These are phyloP conservation scores for Parachlorella kessleri DNA, from an alignment of 139 green algal species.

Conservation along the genomic window DNA sequence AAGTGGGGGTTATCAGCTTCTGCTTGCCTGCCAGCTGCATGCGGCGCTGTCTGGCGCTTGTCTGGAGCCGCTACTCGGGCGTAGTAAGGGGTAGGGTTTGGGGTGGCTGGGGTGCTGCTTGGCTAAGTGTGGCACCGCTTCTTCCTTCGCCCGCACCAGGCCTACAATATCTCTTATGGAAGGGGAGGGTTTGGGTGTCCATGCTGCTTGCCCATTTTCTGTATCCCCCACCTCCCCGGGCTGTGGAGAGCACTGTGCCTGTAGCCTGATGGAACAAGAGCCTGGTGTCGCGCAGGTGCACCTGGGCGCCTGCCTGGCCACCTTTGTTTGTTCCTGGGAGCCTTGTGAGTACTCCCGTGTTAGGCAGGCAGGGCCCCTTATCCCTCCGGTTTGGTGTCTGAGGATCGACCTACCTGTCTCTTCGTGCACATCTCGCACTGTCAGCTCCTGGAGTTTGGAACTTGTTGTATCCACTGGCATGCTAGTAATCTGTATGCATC, in stretches of 20 bases:
- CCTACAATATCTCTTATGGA: not conserved
- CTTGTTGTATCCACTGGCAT: not conserved
- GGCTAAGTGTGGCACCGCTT: no score
- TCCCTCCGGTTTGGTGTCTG: not conserved
- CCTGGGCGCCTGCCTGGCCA: slow-evolving; percentile 84
- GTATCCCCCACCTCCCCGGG: slow-evolving; percentile 25
- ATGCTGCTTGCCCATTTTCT: not conserved
- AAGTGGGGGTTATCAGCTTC: no score
- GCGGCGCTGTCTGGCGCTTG: no score
- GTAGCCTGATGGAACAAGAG: slow-evolving; percentile 26
- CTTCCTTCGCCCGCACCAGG: no score
- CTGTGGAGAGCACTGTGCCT: slow-evolving; percentile 26
- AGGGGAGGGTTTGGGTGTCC: not conserved
- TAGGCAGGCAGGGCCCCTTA: not conserved
- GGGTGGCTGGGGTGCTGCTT: no score
- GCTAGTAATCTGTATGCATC: no score
- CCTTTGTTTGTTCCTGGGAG: slow-evolving; percentile 44
- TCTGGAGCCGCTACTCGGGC: no score
- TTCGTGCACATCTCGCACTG: not conserved
- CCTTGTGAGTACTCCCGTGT: not conserved
- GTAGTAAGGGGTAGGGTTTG: no score
- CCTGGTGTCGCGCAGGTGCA: slow-evolving; percentile 92
- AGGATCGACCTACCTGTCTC: not conserved
- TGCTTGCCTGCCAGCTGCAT: no score
- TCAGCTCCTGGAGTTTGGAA: not conserved